Percentiles rank a stretch among this genome's conserved stretches.
phyloP scores from a whole-genome alignment of 306 rosid genomes.

The Mimosa pudica region DNA sequence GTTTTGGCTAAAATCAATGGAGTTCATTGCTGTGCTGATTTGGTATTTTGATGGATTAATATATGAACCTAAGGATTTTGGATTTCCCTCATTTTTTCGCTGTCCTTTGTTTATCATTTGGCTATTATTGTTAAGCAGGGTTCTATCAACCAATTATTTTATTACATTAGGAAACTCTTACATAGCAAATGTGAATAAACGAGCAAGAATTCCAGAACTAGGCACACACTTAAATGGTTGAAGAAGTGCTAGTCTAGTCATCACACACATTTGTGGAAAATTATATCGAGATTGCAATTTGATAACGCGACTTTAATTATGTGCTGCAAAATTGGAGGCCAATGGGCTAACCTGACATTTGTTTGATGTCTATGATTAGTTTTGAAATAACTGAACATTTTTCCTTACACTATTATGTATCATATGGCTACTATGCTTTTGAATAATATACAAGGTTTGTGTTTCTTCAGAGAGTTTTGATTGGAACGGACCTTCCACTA shows the following conservation, averaged over 20 bases:
- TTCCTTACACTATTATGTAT: neutral
- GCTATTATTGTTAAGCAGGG: neutral
- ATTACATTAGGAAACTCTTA: neutral
- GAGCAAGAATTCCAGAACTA: neutral
- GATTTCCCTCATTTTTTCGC: neutral
- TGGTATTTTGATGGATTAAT: neutral
- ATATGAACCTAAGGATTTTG: neutral
- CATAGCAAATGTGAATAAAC: neutral
- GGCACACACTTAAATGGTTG: neutral
- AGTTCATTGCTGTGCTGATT: neutral
- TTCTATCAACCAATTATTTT: neutral
- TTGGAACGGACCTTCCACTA: slow-evolving; percentile 81
- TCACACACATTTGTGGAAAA: neutral
- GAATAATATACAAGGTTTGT: slow-evolving; percentile 35
- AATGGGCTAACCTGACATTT: neutral
- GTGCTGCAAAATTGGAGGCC: neutral
- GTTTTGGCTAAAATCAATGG: neutral
- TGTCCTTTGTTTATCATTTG: neutral
- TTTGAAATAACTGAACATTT: neutral
- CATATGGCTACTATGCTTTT: neutral
- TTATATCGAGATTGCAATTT: neutral
- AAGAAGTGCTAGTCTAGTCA: neutral
- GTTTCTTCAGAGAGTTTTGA: slow-evolving; percentile 70
- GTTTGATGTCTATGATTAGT: neutral
- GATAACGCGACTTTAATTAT: neutral